Percentiles rank a stretch among this genome's conserved stretches.
Conservation (phyloP, 148 eudicot genomes). For the Spergularia bocconei region DNA sequence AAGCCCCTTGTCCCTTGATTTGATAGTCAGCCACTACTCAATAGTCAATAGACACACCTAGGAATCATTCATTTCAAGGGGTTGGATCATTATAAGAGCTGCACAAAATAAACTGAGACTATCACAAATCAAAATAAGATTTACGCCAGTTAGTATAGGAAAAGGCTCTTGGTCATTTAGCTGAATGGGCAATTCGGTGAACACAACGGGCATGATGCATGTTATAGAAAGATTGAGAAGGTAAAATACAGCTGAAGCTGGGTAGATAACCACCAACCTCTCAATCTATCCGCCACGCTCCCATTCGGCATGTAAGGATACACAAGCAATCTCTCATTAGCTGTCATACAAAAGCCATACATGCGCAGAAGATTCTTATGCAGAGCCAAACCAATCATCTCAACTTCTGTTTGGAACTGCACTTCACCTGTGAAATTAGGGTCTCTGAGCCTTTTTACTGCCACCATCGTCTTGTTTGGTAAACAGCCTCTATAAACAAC, state of each 20-base stretch:
- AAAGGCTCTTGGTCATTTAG: neutral
- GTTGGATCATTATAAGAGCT: neutral
- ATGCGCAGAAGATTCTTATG: conserved; percentile 80
- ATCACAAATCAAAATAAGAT: neutral
- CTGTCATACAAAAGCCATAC: conserved; percentile 84
- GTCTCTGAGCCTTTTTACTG: conserved; percentile 88
- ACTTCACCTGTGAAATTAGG: conserved; percentile 84
- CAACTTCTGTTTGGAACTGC: conserved; percentile 96
- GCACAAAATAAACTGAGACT: neutral
- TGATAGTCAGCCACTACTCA: neutral
- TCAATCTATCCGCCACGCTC: conserved; percentile 86
- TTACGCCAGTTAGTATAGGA: neutral
- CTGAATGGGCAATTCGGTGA: neutral
- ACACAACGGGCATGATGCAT: neutral
- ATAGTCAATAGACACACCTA: no score
- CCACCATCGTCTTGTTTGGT: conserved; percentile 64
- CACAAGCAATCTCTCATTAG: conserved; percentile 74
- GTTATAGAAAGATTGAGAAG: neutral
- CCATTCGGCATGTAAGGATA: conserved; percentile 97
- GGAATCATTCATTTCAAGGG: no score
- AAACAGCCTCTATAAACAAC: conserved; percentile 86
- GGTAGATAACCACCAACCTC: conserved; percentile 49
- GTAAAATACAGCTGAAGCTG: neutral
- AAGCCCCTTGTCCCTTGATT: neutral
- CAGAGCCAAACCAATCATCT: conserved; percentile 93